These are phyloP conservation scores for Vickermania ingenoplastis DNA, from an alignment of 208 protist genomes.

Conservation along the genomic window DNA sequence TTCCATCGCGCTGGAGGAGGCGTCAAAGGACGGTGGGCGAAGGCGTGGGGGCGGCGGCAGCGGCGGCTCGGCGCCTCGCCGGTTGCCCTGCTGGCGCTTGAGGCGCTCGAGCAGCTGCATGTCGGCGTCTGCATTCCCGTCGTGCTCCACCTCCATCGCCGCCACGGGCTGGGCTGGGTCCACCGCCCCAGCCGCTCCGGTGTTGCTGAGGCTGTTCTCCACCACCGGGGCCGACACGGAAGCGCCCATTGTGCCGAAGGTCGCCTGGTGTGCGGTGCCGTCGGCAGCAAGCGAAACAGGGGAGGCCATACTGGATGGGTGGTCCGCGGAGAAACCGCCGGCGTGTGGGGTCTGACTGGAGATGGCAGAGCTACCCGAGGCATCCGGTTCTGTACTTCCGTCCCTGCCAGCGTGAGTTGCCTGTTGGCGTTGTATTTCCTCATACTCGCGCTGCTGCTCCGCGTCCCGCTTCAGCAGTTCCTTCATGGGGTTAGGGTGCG, in stretches of 20 bases:
- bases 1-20: not conserved
- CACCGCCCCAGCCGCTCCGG: not conserved
- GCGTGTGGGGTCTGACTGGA: not conserved
- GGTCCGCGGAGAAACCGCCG: too few relatives aligned
- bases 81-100: not conserved
- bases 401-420: too few relatives aligned
- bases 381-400: not conserved
- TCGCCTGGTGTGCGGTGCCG: not conserved
- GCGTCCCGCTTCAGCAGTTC: slow-evolving; percentile 28
- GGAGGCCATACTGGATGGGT: not conserved
- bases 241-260: not conserved
- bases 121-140: not conserved
- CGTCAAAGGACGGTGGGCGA: not conserved
- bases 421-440: too few relatives aligned
- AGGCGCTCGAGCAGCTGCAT: not conserved
- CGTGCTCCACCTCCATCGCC: not conserved
- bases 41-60: not conserved
- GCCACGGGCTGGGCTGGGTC: not conserved
- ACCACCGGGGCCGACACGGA: not conserved
- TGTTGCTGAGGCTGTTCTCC: too few relatives aligned
- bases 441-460: slow-evolving; percentile 15
- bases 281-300: not conserved
- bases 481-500: slow-evolving; percentile 45
- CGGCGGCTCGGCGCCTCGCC: not conserved
- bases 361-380: not conserved